Evolutionary conservation across 176 grass and related monocot species (phyloP).

Genomic region (Hsuehochloa calcarea): DNA sequence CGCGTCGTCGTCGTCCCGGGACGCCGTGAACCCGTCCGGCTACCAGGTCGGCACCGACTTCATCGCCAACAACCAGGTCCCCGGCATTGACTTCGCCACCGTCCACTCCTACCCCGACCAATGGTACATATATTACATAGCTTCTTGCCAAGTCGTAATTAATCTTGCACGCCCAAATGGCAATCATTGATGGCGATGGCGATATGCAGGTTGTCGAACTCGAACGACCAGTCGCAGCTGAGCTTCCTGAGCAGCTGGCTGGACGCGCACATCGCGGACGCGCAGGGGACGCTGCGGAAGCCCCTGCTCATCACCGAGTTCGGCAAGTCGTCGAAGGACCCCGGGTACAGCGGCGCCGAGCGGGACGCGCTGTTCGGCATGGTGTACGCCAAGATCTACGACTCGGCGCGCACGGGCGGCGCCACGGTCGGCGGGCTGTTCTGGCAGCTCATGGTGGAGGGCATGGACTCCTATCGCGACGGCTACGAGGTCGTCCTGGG

Average conservation of each 20-base stretch:
- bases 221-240: conserved; percentile 53
- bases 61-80: conserved; percentile 74
- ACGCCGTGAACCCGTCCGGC: conserved; percentile 50
- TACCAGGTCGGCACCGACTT: conserved; percentile 86
- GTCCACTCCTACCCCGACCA: conserved; percentile 96
- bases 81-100: conserved; percentile 89
- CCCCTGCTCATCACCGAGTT: conserved; percentile 86
- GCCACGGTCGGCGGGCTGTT: conserved; percentile 65
- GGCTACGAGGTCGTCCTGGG: conserved; percentile 81
- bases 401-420: conserved; percentile 56
- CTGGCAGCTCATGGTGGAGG: conserved; percentile 78
- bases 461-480: conserved; percentile 87
- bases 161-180: neutral
- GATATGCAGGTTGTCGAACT: conserved; percentile 43
- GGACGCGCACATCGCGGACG: conserved; percentile 70
- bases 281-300: conserved; percentile 50
- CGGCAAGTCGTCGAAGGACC: conserved; percentile 71
- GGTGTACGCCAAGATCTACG: conserved; percentile 73
- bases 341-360: conserved; percentile 53
- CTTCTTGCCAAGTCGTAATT: neutral
- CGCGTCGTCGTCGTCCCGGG: conserved; percentile 19
- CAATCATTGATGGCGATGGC: neutral
- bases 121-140: conserved; percentile 38
- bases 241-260: conserved; percentile 70
- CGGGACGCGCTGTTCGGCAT: conserved; percentile 61